Base-by-base conservation (phyloP, 768 basidiomycete species). In the Trametes cinnabarina region DNA sequence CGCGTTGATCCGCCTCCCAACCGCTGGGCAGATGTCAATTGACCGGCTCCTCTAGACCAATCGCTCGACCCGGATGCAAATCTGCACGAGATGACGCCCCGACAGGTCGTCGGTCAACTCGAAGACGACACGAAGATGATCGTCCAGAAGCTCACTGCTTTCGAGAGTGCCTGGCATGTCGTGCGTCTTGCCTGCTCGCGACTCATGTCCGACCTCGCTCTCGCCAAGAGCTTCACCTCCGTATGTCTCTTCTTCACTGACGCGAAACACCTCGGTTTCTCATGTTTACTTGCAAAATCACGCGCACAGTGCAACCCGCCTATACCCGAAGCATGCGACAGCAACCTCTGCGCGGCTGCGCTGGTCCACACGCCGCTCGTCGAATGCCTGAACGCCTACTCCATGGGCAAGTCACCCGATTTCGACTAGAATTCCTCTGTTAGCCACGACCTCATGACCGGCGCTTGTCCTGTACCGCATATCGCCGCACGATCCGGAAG, bases 81-180 rank as follows among this genome's bases (percentile, higher is more conserved):
- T 10, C 26, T 30, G 23, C 56, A 57, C 19, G 64, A 60, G 56
- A 60, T 57, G 57, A 40, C 53, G 5, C 22, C 56, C 1, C 43
- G 54, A 17, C 52, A 48, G n/a, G 47, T 57, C 20, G 50, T 44
- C 26, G 51, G 49, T 7, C 42, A 52, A 44, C 40, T 61, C 20
- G 60, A 54, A 40, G 60, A 54, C 10, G 62, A 70, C 40, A 60
- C 60, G 54, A 58, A 60, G 32, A 62, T 64, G n/a, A 64, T 70
- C 34, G 43, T 15, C 8, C 53, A 63, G 28, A 58, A 61, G 50
- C 66, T 70, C 19, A 59, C 47, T 20, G 65, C 61, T 15, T 70
- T 70, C 47, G 66, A 70, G 60, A 65, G 65, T 25, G 69, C 67
- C n/a, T 70, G 69, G 69, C 66, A 70, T 47, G 51, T 65, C 50